A percentile compares a stretch with the other conserved stretches of the same genome.
Evolutionary conservation across 768 basidiomycete species (phyloP).

Genomic region (Candolleomyces aberdarensis): DNA sequence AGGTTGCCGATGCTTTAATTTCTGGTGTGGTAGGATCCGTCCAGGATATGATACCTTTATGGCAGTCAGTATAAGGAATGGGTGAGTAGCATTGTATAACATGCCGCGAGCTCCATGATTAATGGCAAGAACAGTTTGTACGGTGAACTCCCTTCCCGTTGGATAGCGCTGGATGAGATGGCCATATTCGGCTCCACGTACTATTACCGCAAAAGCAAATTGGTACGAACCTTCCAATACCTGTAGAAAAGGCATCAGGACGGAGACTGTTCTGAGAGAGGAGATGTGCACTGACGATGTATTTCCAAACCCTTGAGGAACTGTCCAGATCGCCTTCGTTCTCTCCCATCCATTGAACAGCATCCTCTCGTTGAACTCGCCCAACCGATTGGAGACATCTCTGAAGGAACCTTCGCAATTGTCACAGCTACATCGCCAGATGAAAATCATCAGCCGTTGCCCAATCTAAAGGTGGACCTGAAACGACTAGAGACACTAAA

Average conservation of each 20-base stretch:
- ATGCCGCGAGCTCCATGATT: slow-evolving; percentile 65
- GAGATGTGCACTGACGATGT: slow-evolving; percentile 36
- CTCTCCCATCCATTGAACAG: slow-evolving; percentile 66
- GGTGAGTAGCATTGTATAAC: no score
- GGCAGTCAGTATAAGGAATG: neutral
- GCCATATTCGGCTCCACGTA: neutral
- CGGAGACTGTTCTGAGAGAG: neutral
- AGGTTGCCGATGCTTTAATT: slow-evolving; percentile 51
- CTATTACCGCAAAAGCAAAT: no score
- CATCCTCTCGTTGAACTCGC: slow-evolving; percentile 57
- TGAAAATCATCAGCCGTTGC: neutral
- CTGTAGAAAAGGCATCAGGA: no score
- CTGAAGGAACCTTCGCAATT: slow-evolving; percentile 66
- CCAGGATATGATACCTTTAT: slow-evolving; percentile 48
- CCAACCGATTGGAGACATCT: slow-evolving; percentile 67
- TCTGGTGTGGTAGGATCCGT: slow-evolving; percentile 49
- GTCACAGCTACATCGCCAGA: slow-evolving; percentile 36
- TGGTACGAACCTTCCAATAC: no score
- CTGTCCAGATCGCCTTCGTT: slow-evolving; percentile 72
- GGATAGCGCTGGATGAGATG: slow-evolving; percentile 39
- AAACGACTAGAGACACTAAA: neutral
- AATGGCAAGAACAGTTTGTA: slow-evolving; percentile 62
- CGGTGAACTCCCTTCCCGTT: slow-evolving; percentile 67
- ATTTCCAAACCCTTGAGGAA: slow-evolving; percentile 76
- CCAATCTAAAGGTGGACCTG: no score